A percentile compares a stretch with the other conserved stretches of the same genome.
phyloP scores from a whole-genome alignment of 805 yeast genomes.

The Cyberlindnera subsufficiens region DNA sequence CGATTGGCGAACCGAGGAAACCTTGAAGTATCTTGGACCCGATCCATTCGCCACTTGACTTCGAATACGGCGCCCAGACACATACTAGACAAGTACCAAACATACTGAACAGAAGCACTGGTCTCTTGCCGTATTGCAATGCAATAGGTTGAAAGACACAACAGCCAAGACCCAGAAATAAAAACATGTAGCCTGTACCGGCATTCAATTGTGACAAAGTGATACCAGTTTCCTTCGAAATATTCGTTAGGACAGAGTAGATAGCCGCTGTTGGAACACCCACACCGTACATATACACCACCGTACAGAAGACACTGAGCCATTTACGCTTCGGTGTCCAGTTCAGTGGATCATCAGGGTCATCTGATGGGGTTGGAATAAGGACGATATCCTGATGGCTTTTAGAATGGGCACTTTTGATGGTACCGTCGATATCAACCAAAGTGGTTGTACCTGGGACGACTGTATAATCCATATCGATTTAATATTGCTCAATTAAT shows the following conservation, averaged over 20 bases:
- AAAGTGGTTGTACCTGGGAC: conserved; percentile 49
- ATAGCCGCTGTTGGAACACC: conserved; percentile 45
- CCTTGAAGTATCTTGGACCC: conserved; percentile 34
- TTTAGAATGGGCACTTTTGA: conserved; percentile 28
- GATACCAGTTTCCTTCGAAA: conserved; percentile 30
- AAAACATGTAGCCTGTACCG: conserved; percentile 44
- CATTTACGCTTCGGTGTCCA: conserved; percentile 49
- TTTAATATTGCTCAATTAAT: too few relatives aligned
- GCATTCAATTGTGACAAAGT: conserved; percentile 36
- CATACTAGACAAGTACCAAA: conserved; percentile 33
- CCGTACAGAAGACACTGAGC: conserved; percentile 38
- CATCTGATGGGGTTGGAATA: conserved; percentile 61
- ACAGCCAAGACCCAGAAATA: conserved; percentile 47
- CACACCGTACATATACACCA: conserved; percentile 37
- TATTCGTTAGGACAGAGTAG: conserved; percentile 35
- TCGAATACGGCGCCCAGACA: conserved; percentile 37
- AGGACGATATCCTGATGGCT: conserved; percentile 37
- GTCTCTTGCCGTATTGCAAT: conserved; percentile 41
- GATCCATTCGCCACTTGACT: conserved; percentile 31
- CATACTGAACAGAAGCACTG: conserved; percentile 34
- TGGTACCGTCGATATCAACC: conserved; percentile 35
- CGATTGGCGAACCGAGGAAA: conserved; percentile 36
- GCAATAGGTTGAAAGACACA: conserved; percentile 47
- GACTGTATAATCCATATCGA: conserved; percentile 26
- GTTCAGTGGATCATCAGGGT: conserved; percentile 66